phyloP scores from a whole-genome alignment of 1,139 yeast species.

The Debaryomyces udenii region DNA sequence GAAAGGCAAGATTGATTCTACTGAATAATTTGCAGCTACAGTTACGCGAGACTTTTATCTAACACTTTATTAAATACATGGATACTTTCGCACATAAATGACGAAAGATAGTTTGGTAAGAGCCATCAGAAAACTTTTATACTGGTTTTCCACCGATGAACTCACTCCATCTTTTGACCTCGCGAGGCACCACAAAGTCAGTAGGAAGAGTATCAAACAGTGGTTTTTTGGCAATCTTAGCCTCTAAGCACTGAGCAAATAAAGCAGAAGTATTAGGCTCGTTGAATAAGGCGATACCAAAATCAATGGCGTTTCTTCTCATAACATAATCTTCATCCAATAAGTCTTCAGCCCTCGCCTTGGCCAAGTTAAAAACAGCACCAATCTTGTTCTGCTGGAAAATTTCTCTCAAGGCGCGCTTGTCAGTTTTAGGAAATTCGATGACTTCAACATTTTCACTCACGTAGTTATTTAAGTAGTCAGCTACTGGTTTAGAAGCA shows the following conservation, averaged over 20 bases:
- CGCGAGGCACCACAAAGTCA: conserved; percentile 69
- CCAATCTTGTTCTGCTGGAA: conserved; percentile 84
- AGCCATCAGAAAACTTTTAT: conserved; percentile 26
- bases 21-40: too few species aligned
- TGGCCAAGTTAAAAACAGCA: conserved; percentile 90
- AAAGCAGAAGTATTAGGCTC: conserved; percentile 91
- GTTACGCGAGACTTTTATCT: too few species aligned
- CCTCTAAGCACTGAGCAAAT: conserved; percentile 82
- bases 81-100: too few species aligned
- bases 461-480: conserved; percentile 59
- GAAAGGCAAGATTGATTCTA: too few species aligned
- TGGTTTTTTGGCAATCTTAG: conserved; percentile 63
- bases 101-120: too few species aligned
- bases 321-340: conserved; percentile 91
- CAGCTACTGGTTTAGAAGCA: conserved; percentile 71
- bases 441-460: conserved; percentile 60
- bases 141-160: conserved; percentile 92
- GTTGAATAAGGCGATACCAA: conserved; percentile 92
- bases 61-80: too few species aligned
- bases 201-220: conserved; percentile 43
- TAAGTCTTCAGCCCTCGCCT: conserved; percentile 81
- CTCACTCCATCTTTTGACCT: conserved; percentile 96
- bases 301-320: conserved; percentile 99
- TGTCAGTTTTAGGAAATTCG: conserved; percentile 90
- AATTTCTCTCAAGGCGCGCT: conserved; percentile 89